Percentiles rank a stretch among this genome's conserved stretches.
phyloP scores from a whole-genome alignment of 2,329 filamentous ascomycete species.

The Penicillium sp. region DNA sequence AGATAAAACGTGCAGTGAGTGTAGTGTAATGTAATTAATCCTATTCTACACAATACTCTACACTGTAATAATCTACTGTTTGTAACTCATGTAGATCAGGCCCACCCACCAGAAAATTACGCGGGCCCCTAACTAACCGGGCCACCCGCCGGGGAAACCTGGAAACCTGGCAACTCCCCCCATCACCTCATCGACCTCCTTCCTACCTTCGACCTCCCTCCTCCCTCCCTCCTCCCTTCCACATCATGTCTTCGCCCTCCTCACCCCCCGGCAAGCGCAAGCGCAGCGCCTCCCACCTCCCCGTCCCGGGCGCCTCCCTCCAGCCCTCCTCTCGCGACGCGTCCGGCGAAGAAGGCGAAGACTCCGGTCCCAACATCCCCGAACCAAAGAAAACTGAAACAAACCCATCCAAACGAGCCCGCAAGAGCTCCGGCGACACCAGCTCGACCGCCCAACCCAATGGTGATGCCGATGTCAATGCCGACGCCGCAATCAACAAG shows the following conservation, averaged over 20 bases:
- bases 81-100: too few relatives aligned
- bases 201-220: neutral
- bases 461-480: conserved; percentile 11
- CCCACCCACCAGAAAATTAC: conserved; percentile 20
- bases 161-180: conserved; percentile 3
- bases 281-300: conserved; percentile 58
- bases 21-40: too few relatives aligned
- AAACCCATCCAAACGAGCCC: conserved; percentile 78
- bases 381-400: conserved; percentile 63
- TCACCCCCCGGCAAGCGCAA: conserved; percentile 74
- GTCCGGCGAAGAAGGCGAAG: conserved; percentile 79
- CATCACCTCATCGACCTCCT: conserved; percentile 8
- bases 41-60: too few relatives aligned
- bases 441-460: conserved; percentile 23
- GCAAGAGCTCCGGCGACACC: conserved; percentile 54
- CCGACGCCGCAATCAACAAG: conserved; percentile 44
- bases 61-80: too few relatives aligned
- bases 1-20: too few relatives aligned
- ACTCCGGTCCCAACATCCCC: conserved; percentile 55
- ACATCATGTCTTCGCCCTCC: conserved; percentile 65
- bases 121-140: conserved; percentile 13
- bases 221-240: neutral
- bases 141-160: neutral
- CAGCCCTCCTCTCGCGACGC: conserved; percentile 80
- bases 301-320: conserved; percentile 60